A percentile compares a stretch with the other conserved stretches of the same genome.
phyloP scores from a whole-genome alignment of 148 eudicot genomes.

The Vaccinium vitisidaea region DNA sequence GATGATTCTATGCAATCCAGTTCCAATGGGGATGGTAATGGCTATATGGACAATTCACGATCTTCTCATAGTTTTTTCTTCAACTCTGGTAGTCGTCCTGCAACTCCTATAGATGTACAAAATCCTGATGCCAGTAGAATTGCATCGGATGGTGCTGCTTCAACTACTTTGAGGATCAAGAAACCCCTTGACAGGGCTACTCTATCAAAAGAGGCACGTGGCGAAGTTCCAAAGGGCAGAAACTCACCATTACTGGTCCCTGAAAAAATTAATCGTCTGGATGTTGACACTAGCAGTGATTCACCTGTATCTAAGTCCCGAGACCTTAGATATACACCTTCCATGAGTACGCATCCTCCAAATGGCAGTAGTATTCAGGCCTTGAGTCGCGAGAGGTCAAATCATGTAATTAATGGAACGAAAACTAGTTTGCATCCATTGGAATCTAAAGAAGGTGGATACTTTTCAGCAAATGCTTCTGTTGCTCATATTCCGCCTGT shows the following conservation, averaged over 20 bases:
- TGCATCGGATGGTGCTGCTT: slow-evolving; percentile 22
- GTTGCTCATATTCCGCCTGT: slow-evolving; percentile 32
- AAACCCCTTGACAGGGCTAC: slow-evolving; percentile 26
- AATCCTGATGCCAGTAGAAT: slow-evolving; percentile 16
- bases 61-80: slow-evolving; percentile 22
- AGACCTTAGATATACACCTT: slow-evolving; percentile 18
- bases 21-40: slow-evolving; percentile 26
- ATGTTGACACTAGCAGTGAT: slow-evolving; percentile 17
- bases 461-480: slow-evolving; percentile 23
- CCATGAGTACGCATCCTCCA: slow-evolving; percentile 16
- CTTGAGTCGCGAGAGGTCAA: slow-evolving; percentile 24
- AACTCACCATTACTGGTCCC: slow-evolving; percentile 20
- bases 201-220: slow-evolving; percentile 25
- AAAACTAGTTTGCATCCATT: slow-evolving; percentile 19
- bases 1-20: slow-evolving; percentile 25
- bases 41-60: slow-evolving; percentile 21
- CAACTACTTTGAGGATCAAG: slow-evolving; percentile 24
- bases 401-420: slow-evolving; percentile 6
- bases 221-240: slow-evolving; percentile 21
- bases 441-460: slow-evolving; percentile 24
- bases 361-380: slow-evolving; percentile 21
- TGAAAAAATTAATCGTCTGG: slow-evolving; percentile 22
- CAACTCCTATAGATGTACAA: slow-evolving; percentile 22
- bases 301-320: slow-evolving; percentile 20
- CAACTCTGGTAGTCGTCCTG: slow-evolving; percentile 12